These are phyloP conservation scores for Corynascus novoguineensis DNA, from an alignment of 495 filamentous ascomycete species.

Conservation along the genomic window DNA sequence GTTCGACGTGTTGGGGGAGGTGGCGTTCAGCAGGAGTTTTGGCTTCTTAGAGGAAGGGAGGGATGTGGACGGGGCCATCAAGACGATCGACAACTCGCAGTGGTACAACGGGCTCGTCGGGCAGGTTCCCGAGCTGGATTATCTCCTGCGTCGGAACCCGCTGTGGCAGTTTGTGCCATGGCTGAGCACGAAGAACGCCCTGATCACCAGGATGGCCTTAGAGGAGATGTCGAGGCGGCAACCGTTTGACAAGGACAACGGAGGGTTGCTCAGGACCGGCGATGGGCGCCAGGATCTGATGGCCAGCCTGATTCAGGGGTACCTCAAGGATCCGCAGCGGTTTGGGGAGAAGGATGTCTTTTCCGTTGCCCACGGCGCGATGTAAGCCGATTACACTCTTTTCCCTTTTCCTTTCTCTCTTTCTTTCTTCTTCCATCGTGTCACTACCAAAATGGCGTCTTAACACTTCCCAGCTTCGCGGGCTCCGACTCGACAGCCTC, in stretches of 20 bases:
- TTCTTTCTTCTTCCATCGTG: no score
- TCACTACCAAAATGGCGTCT: no score
- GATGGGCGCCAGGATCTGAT: constrained; percentile 47
- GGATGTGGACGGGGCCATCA: constrained; percentile 53
- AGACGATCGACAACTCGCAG: constrained; percentile 49
- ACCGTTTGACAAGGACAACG: constrained; percentile 42
- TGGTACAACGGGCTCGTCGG: constrained; percentile 52
- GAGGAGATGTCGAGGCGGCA: constrained; percentile 43
- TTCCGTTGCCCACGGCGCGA: constrained; percentile 49
- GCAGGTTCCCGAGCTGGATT: constrained; percentile 46
- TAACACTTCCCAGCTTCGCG: constrained; percentile 39
- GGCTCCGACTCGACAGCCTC: constrained; percentile 60
- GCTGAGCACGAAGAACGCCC: constrained; percentile 41
- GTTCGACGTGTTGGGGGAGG: constrained; percentile 55
- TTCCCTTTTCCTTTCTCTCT: no score
- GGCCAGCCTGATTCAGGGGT: constrained; percentile 42
- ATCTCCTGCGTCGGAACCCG: constrained; percentile 43
- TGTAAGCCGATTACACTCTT: no score
- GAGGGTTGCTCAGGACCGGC: constrained; percentile 33
- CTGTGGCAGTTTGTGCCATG: constrained; percentile 44
- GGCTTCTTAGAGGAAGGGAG: constrained; percentile 55
- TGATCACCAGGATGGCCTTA: constrained; percentile 48
- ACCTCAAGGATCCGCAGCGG: constrained; percentile 40
- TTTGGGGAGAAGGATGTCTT: constrained; percentile 50
- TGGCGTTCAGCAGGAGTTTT: constrained; percentile 59